Percentiles rank a stretch among this genome's conserved stretches.
Conservation (phyloP, 768 basidiomycete species). For the Podaxis pistillaris region DNA sequence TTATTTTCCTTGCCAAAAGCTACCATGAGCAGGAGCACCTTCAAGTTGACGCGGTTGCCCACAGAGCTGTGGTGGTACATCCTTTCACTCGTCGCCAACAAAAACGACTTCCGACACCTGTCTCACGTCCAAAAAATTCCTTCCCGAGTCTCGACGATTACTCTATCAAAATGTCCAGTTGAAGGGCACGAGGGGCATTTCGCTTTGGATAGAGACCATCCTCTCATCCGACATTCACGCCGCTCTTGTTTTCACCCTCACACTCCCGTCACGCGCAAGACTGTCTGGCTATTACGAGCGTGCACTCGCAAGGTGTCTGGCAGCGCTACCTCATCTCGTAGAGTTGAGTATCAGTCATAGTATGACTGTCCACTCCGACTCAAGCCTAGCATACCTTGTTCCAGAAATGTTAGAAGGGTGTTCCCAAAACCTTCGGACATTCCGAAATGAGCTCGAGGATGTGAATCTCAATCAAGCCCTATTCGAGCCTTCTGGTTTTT, state of each 20-base stretch:
- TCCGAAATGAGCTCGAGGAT: neutral
- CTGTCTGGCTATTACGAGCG: neutral
- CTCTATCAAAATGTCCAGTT: neutral
- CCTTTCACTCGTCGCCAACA: neutral
- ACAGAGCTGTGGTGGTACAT: neutral
- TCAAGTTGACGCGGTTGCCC: neutral
- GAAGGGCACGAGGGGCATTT: neutral
- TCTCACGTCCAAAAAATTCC: neutral
- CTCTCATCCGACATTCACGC: neutral
- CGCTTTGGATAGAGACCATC: conserved; percentile 1
- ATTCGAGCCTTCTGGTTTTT: neutral
- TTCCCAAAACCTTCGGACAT: neutral
- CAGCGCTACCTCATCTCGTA: neutral
- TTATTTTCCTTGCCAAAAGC: neutral
- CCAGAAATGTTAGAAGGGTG: neutral
- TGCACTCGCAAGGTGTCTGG: neutral
- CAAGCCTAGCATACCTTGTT: neutral
- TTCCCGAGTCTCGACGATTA: neutral
- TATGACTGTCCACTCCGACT: neutral
- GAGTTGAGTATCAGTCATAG: neutral
- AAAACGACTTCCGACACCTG: conserved; percentile 6
- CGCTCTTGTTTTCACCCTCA: neutral
- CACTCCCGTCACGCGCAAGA: neutral
- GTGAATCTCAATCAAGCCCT: neutral
- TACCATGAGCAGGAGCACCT: neutral